Evolutionary conservation across 106 monocot genomes (phyloP).

Genomic region (Alisma plantagoaquatica): DNA sequence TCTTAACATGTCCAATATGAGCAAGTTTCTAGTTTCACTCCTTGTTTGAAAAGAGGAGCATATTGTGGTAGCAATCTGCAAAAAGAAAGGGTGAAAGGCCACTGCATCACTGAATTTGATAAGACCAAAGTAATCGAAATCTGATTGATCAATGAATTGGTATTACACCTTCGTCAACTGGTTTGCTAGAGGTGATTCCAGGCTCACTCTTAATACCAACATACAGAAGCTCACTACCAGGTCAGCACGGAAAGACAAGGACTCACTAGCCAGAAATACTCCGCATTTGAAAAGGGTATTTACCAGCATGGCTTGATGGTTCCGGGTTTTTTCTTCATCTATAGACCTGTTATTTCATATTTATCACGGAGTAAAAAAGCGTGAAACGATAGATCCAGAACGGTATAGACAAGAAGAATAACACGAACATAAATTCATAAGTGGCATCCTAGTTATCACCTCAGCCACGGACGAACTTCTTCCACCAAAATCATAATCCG

Average conservation of each 20-base stretch:
- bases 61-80: background rate
- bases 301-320: conserved; percentile 23
- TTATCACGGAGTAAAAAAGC: background rate
- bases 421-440: too few species aligned
- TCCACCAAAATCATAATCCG: conserved; percentile 29
- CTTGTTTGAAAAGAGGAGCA: background rate
- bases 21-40: background rate
- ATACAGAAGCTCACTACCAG: conserved; percentile 30
- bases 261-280: conserved; percentile 22
- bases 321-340: conserved; percentile 15
- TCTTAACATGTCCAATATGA: background rate
- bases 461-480: conserved; percentile 46
- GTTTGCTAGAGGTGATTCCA: conserved; percentile 14
- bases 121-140: background rate
- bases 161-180: conserved; percentile 10
- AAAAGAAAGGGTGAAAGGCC: background rate
- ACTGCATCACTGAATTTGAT: background rate
- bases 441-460: too few species aligned
- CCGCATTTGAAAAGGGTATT: conserved; percentile 31
- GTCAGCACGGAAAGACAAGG: conserved; percentile 18
- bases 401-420: too few species aligned
- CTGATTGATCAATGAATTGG: background rate
- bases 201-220: conserved; percentile 24
- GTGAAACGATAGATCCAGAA: background rate
- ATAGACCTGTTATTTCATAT: conserved; percentile 18